Evolutionary conservation across 495 filamentous ascomycete genomes (phyloP), one percentile per base, ranked within the genome.

Genomic region (Tuber magnatum): DNA sequence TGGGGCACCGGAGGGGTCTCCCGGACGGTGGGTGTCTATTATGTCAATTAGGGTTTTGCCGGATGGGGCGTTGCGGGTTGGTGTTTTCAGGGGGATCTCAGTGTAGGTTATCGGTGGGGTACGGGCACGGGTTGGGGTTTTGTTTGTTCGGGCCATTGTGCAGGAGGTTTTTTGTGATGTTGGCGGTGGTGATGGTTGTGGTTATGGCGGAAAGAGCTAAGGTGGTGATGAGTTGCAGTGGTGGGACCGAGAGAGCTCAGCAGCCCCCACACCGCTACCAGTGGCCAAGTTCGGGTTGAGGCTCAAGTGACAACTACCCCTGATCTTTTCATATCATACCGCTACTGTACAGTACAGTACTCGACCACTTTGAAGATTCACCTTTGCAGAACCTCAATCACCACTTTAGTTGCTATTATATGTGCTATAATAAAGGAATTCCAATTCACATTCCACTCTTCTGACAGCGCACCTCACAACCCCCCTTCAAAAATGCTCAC

Each of bases 11-110:
- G 82, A 68, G 24, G 81, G 80, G 41, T 84, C 82, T 76, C 89
- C 87, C 18, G 88, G 83, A 16, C 87, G 84, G 32, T 87, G 86
- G 65, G 91, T 86, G 28, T 90, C 86, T 69, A 91, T 91, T 28
- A 92, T 72, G 69, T 92, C 85, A 24, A 92, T 85, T 42, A 93
- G 85, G 0, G 91, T 92, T 76, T 88, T 85, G 12, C 75, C 80
- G 8, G 72, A 72, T n/a, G 77, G 80, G 44, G 73, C 75, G 42
- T 39, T 3, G 68, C 71, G 56, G 68, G 84, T 86, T 71, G 83
- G 86, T 43, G 83, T 84, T 51, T 81, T 81, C 43, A 92, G 87
- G 72, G 88, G 87, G 82, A 91, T 84, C 69, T 87, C 83, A 48
- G 83, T 82, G 65, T 81, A 84, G 39, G 84, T 83, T 85, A 82